Base-by-base conservation (phyloP, 2,329 filamentous ascomycete genomes). In the Aspergillus flavus region DNA sequence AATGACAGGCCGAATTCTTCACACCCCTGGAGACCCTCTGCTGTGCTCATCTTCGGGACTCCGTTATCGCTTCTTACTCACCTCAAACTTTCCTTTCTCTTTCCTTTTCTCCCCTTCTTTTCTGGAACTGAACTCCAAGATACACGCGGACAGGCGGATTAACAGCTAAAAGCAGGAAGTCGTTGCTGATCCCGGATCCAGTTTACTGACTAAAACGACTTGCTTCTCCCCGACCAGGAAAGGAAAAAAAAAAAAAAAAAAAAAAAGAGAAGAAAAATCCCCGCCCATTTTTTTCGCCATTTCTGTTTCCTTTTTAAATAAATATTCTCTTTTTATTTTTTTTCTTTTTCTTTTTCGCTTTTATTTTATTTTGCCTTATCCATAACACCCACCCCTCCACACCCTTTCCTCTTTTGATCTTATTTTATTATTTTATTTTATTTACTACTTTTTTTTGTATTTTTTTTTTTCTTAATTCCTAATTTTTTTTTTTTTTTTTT, bases 1-100 rank as follows among this genome's bases (percentile, higher is more conserved):
- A 72, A 72, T 77, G 74, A 75, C 74, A 76, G 74, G 71, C 72
- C 70, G 61, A 72, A 70, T 75, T 73, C 71, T 73, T 71, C 73
- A 74, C 68, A 64, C 65, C 68, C 66, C 66, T 69, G 64, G 62
- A 64, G 58, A 61, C 36, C 39, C 46, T 48, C 46, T 48, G 46
- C 23, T 48, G 23, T 48, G 46, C 46, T 48, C 46, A 48, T 48
- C 46, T 48, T 48, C 28, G 46, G 46, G 46, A 48, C 46, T 48
- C 46, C 23, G 23, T 48, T 48, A 48, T 48, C 46, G 23, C 23
- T 48, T 48, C 23, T 48, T 48, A 48, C 46, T 48, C 46, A 26
- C 46, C 12, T 28, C 63, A 64, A 53, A 53, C 61, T 64, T 54
- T 58, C 55, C 34, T 60, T 50, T 55, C 59, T 56, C 58, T 61